A percentile compares a stretch with the other conserved stretches of the same genome.
Evolutionary conservation across 805 yeast species (phyloP).

Genomic region (Monosporozyma solicola): DNA sequence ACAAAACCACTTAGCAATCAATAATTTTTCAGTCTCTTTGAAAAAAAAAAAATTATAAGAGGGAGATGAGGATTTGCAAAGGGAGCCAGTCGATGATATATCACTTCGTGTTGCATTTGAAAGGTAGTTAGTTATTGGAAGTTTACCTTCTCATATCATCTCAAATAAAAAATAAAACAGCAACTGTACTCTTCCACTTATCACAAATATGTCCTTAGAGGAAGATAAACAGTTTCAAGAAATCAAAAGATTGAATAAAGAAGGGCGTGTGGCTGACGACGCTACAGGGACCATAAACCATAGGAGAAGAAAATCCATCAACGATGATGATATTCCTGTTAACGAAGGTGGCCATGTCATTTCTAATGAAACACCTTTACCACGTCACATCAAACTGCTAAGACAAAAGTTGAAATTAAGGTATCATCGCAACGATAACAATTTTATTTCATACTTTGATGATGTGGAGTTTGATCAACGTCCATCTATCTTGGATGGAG

Average conservation of each 20-base stretch:
- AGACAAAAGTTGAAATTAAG: slow-evolving; percentile 16
- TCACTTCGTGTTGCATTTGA: too few species aligned
- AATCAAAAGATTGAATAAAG: slow-evolving; percentile 12
- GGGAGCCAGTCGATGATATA: too few species aligned
- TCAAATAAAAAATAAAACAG: too few species aligned
- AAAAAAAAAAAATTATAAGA: too few species aligned
- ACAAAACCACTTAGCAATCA: too few species aligned
- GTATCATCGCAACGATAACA: slow-evolving; percentile 13
- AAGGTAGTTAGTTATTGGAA: too few species aligned
- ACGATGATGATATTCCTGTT: slow-evolving; percentile 2
- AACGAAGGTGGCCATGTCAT: not conserved
- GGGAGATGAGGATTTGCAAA: too few species aligned
- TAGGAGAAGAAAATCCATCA: slow-evolving; percentile 10
- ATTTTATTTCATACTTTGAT: slow-evolving; percentile 42
- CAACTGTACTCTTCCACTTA: not conserved
- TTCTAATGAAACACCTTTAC: not conserved
- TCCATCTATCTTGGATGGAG: slow-evolving; percentile 46
- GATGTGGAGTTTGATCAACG: slow-evolving; percentile 42
- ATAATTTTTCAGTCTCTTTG: too few species aligned
- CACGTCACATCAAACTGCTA: slow-evolving; percentile 11
- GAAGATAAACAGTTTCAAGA: not conserved
- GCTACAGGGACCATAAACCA: slow-evolving; percentile 1
- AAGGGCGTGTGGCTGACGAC: not conserved
- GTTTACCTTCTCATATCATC: too few species aligned
- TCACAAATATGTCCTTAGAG: not conserved